These are phyloP conservation scores for Diaporthe amygdali DNA, from an alignment of 2,329 filamentous ascomycete species.

Conservation along the genomic window DNA sequence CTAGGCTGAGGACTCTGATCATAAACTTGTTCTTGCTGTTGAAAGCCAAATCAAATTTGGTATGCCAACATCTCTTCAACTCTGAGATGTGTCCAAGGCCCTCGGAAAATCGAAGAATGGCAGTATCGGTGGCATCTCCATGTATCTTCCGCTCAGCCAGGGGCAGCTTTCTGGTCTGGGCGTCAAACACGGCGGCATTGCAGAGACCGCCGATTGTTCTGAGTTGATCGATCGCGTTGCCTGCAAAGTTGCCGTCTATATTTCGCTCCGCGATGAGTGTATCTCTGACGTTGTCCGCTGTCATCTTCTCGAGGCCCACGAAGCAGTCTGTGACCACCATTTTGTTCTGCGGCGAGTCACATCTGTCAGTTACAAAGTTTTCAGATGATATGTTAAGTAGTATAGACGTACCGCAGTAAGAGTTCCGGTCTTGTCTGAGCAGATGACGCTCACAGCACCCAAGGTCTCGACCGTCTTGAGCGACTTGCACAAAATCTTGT, in stretches of 20 bases:
- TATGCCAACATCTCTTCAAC: conserved; percentile 67
- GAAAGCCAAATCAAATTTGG: conserved; percentile 72
- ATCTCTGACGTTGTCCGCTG: conserved; percentile 56
- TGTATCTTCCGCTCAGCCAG: conserved; percentile 68
- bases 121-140: conserved; percentile 79
- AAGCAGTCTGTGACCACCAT: conserved; percentile 76
- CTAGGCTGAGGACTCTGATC: conserved; percentile 64
- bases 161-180: conserved; percentile 62
- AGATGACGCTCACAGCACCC: conserved; percentile 74
- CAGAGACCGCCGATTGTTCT: conserved; percentile 69
- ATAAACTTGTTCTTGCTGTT: conserved; percentile 88
- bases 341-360: conserved; percentile 55
- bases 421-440: conserved; percentile 79
- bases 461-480: conserved; percentile 80
- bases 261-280: conserved; percentile 35
- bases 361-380: neutral
- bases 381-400: neutral
- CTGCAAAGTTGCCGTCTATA: conserved; percentile 32
- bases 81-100: conserved; percentile 64
- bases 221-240: conserved; percentile 60
- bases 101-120: conserved; percentile 75
- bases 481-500: conserved; percentile 80
- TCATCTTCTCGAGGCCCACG: conserved; percentile 56
- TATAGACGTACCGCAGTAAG: conserved; percentile 56
- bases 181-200: conserved; percentile 79